Evolutionary conservation across 2,329 filamentous ascomycete species (phyloP).

Genomic region (Pseudogymnoascus sp.): DNA sequence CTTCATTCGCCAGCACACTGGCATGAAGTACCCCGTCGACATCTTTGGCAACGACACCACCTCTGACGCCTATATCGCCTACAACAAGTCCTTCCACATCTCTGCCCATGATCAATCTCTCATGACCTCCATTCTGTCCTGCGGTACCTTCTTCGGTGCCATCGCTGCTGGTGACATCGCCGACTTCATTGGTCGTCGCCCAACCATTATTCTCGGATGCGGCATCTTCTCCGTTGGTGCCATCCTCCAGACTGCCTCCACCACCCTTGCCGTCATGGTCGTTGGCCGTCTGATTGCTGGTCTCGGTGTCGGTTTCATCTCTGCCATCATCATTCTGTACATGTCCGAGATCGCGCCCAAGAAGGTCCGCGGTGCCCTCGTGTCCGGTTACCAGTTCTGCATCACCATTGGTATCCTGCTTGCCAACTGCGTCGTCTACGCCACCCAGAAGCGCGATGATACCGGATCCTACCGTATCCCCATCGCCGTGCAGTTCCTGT

Average conservation of each 20-base stretch:
- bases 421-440: conserved; percentile 65
- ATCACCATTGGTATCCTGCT: conserved; percentile 71
- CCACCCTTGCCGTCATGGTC: conserved; percentile 54
- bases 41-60: conserved; percentile 15
- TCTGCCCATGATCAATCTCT: conserved; percentile 45
- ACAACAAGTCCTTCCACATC: conserved; percentile 25
- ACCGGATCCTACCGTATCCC: conserved; percentile 69
- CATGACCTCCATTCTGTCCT: conserved; percentile 70
- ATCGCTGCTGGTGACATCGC: conserved; percentile 67
- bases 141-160: conserved; percentile 68
- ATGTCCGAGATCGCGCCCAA: conserved; percentile 57
- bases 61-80: conserved; percentile 12
- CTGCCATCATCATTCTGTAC: conserved; percentile 72
- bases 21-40: conserved; percentile 18
- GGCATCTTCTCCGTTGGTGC: conserved; percentile 61
- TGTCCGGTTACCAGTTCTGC: conserved; percentile 74
- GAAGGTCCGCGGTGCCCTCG: conserved; percentile 67
- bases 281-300: conserved; percentile 67
- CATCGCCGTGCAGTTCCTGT: conserved; percentile 70
- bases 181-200: conserved; percentile 63
- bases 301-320: conserved; percentile 71
- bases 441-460: conserved; percentile 50
- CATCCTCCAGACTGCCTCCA: conserved; percentile 52
- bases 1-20: conserved; percentile 21
- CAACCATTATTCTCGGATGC: conserved; percentile 63